Conservation (phyloP, 495 filamentous ascomycete species). For the Pseudotulostoma volvatum region DNA sequence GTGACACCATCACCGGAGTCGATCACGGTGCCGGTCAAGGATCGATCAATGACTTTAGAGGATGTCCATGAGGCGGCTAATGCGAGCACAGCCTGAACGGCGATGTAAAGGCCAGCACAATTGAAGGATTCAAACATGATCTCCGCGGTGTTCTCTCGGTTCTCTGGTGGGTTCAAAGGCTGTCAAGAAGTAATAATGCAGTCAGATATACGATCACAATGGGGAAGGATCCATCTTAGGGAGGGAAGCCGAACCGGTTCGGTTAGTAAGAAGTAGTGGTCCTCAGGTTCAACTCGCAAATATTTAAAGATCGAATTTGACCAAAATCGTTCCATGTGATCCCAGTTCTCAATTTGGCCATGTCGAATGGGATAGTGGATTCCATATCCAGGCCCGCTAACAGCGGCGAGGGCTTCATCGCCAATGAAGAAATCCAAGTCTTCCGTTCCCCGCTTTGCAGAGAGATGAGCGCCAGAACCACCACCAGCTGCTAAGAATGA, state of each 20-base stretch:
- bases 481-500: constrained; percentile 87
- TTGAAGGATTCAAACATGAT: constrained; percentile 99
- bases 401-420: constrained; percentile 78
- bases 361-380: constrained; percentile 95
- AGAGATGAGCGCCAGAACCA: constrained; percentile 64
- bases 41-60: constrained; percentile 89
- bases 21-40: constrained; percentile 94
- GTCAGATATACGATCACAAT: not conserved
- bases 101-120: constrained; percentile 96
- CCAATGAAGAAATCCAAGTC: constrained; percentile 98
- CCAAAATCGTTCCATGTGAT: constrained; percentile 99
- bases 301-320: constrained; percentile 99
- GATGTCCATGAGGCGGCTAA: constrained; percentile 97
- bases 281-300: constrained; percentile 90
- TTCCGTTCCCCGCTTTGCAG: constrained; percentile 86
- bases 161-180: constrained; percentile 95
- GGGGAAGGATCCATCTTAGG: not conserved
- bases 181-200: constrained; percentile 19
- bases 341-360: constrained; percentile 98
- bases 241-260: constrained; percentile 56
- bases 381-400: constrained; percentile 78
- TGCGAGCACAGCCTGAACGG: constrained; percentile 91
- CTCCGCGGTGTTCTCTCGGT: constrained; percentile 96
- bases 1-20: constrained; percentile 97
- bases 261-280: constrained; percentile 94